Base-by-base conservation (phyloP, 1,284 basidiomycete genomes). In the Irpex rosettiformis region DNA sequence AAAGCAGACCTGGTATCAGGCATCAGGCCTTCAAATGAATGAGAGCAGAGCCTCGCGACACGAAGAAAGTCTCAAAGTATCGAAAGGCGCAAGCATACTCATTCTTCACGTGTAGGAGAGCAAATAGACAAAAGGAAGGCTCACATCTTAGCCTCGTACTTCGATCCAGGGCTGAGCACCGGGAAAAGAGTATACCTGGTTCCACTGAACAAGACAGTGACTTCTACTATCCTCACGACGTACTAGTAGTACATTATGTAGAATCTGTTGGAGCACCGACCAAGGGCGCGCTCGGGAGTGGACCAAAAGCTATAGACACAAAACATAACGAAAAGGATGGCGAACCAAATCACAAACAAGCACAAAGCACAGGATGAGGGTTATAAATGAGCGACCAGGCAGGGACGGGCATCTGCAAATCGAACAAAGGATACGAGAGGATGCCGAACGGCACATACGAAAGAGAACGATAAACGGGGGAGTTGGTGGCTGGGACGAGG, bases 361-460 rank as follows among this genome's bases (percentile, higher is more conserved):
- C 49, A 57, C 25, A 51, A 47, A 40, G n/a, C n/a, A n/a, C n/a
- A n/a, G n/a, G n/a, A n/a, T n/a, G 10, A 22, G 43, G 13, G 37
- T 45, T 54, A 54, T 8, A 22, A 21, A 29, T 49, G 45, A 45
- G 42, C 45, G 27, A 56, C 45, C 21, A 11, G 22, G 45, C 40
- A 55, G 54, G 54, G 37, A 22, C 22, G 24, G 21, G 11, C 40
- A 53, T 24, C 21, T 37, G n/a, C 24, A 7, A 29, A 13, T 21
- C 49, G 25, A 45, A 22, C 73, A 69, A 54, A 71, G 70, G n/a
- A 69, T 58, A 28, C 21, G 43, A 11, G 5, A 21, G 21, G 18
- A 10, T 47, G 10, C 22, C 13, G 22, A 8, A 16, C 16, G 33
- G 33, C 16, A 37, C 16, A 47, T 24, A 11, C n/a, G 43, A 22